Percentiles rank a stretch among this genome's conserved stretches.
These are phyloP conservation scores for Rauvolfia tetraphylla DNA, from an alignment of 257 asterid species.

Conservation along the genomic window DNA sequence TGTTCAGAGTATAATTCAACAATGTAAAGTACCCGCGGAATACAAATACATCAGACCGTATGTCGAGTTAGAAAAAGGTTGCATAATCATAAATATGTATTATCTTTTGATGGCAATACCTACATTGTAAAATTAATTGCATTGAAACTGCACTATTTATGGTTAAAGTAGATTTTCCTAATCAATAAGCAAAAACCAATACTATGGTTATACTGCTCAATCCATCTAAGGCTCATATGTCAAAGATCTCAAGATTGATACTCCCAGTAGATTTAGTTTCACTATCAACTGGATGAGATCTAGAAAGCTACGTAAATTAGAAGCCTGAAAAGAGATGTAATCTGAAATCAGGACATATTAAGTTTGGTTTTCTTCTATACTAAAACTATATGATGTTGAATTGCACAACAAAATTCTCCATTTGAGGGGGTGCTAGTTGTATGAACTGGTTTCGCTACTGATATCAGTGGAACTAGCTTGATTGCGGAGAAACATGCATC, in stretches of 20 bases:
- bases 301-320: background rate
- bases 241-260: background rate
- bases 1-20: background rate
- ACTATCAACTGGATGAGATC: background rate
- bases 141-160: background rate
- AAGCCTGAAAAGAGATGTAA: background rate
- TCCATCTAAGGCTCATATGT: background rate
- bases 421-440: background rate
- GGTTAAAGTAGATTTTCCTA: background rate
- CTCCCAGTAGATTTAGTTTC: background rate
- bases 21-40: background rate
- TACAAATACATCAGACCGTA: background rate
- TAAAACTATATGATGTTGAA: background rate
- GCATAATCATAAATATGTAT: background rate
- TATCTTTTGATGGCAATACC: background rate
- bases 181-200: background rate
- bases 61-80: background rate
- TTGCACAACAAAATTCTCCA: background rate
- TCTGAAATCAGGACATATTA: background rate
- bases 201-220: background rate
- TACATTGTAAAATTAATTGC: background rate
- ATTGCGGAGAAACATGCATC: background rate
- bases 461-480: background rate
- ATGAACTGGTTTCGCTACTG: background rate
- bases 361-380: background rate